A percentile compares a stretch with the other conserved stretches of the same genome.
Conservation (phyloP, 352 stramenopile genomes). For the Pythium myriotylum region DNA sequence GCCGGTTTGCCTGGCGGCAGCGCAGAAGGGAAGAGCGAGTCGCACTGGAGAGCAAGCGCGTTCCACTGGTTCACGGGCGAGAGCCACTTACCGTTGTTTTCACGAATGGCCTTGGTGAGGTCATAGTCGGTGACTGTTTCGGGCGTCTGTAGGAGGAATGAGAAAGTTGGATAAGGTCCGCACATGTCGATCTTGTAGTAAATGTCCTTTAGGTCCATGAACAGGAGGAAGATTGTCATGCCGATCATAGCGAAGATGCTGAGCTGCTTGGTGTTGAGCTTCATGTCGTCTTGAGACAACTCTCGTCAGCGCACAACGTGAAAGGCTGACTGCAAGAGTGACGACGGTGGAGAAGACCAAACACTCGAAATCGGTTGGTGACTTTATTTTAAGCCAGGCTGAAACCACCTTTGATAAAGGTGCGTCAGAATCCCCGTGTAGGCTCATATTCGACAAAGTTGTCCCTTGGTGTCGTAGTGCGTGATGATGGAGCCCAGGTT, state of each 20-base stretch:
- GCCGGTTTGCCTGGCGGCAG: constrained; percentile 21
- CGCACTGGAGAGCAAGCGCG: constrained; percentile 25
- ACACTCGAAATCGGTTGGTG: no score
- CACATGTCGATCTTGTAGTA: constrained; percentile 34
- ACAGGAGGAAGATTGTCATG: constrained; percentile 27
- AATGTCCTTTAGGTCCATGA: constrained; percentile 36
- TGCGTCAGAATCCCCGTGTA: no score
- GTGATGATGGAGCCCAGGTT: no score
- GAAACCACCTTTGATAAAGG: no score
- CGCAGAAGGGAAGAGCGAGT: constrained; percentile 23
- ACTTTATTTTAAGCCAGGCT: no score
- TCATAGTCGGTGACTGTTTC: constrained; percentile 29
- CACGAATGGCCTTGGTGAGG: constrained; percentile 17
- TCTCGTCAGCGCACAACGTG: no score
- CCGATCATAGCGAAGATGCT: constrained; percentile 34
- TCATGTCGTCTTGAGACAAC: background rate
- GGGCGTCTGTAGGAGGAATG: constrained; percentile 21
- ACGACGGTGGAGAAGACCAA: no score
- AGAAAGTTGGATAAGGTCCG: constrained; percentile 24
- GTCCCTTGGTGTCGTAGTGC: no score
- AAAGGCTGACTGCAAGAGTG: no score
- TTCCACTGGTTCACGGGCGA: constrained; percentile 29
- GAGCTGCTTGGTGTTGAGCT: constrained; percentile 15
- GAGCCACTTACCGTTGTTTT: constrained; percentile 20
- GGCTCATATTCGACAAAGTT: no score